Percentiles rank a stretch among this genome's conserved stretches.
These are phyloP conservation scores for Mycena rebaudengoi DNA, from an alignment of 768 basidiomycete genomes.

Conservation along the genomic window DNA sequence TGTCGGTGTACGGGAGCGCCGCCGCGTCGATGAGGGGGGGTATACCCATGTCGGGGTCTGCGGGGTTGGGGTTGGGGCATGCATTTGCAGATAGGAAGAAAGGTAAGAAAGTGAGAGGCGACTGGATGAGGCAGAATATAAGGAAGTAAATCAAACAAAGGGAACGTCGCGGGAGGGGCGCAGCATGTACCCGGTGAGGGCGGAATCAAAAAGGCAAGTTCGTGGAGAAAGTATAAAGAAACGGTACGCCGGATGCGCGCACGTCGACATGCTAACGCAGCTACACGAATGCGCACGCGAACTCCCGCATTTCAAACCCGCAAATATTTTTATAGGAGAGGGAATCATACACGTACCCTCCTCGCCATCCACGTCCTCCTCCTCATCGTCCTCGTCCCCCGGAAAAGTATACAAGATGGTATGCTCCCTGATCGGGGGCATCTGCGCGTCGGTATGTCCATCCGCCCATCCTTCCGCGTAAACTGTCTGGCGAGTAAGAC, in stretches of 20 bases:
- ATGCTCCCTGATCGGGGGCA: constrained; percentile 29
- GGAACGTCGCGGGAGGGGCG: too few relatives aligned
- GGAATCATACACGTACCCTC: constrained; percentile 13
- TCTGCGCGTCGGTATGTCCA: too few relatives aligned
- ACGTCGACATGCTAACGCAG: too few relatives aligned
- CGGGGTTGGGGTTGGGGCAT: background rate
- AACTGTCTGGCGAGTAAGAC: too few relatives aligned
- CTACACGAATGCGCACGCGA: too few relatives aligned
- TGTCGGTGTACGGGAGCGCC: background rate
- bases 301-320: too few relatives aligned
- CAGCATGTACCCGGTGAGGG: too few relatives aligned
- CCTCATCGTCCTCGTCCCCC: constrained; percentile 23
- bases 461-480: too few relatives aligned
- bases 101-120: background rate
- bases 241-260: too few relatives aligned
- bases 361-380: background rate
- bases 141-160: background rate
- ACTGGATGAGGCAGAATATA: background rate
- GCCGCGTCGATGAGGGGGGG: constrained; percentile 26
- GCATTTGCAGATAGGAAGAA: background rate
- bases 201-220: too few relatives aligned
- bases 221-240: background rate
- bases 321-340: too few relatives aligned
- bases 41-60: constrained; percentile 24
- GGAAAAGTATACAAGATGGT: constrained; percentile 24